These are phyloP conservation scores for Gossypium ekmanianum DNA, from an alignment of 345 rosid genomes.

Conservation along the genomic window DNA sequence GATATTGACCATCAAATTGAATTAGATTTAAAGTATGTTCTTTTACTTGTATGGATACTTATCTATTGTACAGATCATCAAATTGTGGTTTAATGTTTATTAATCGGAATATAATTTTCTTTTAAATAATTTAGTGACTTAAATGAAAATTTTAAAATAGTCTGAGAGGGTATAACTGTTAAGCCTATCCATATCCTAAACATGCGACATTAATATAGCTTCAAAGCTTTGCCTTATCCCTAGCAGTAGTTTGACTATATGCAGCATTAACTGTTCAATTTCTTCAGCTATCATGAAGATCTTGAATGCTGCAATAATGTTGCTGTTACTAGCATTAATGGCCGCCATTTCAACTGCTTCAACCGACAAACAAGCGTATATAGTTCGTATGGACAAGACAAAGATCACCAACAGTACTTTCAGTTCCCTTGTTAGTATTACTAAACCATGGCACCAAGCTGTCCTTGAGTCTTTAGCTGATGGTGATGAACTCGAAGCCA, in stretches of 20 bases:
- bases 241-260: background rate
- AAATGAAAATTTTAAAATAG: too few relatives aligned
- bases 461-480: constrained; percentile 33
- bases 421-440: constrained; percentile 3
- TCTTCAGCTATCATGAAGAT: constrained; percentile 16
- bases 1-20: too few relatives aligned
- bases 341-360: constrained; percentile 31
- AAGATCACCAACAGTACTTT: constrained; percentile 28
- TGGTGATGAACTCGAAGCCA: constrained; percentile 16
- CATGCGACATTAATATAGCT: too few relatives aligned
- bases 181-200: too few relatives aligned
- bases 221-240: too few relatives aligned
- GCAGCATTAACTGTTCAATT: background rate
- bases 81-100: too few relatives aligned
- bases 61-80: rapidly evolving
- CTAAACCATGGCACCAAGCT: constrained; percentile 32
- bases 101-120: rapidly evolving
- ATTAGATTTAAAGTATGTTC: too few relatives aligned
- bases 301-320: constrained; percentile 9
- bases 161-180: too few relatives aligned
- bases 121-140: rapidly evolving
- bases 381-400: constrained; percentile 53
- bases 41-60: too few relatives aligned
- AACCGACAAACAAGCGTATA: constrained; percentile 41
- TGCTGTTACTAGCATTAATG: constrained; percentile 26